Conservation (phyloP, 345 rosid species). For the Rubroshorea leprosula region DNA sequence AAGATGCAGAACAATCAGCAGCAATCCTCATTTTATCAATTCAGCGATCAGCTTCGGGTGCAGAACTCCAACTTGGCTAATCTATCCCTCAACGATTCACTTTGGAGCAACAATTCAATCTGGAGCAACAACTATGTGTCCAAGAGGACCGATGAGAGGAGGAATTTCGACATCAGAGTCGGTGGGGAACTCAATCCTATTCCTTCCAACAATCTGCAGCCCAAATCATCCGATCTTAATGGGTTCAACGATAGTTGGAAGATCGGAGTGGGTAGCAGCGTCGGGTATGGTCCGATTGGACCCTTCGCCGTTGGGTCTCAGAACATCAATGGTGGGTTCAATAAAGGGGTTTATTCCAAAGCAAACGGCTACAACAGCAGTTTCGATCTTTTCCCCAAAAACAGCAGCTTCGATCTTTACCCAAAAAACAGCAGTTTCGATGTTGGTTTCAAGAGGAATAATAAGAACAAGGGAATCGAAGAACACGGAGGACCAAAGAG, state of each 20-base stretch:
- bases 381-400: no score
- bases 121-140: conserved; percentile 62
- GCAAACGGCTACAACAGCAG: conserved; percentile 17
- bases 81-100: conserved; percentile 76
- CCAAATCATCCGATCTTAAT: background rate
- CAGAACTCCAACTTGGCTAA: conserved; percentile 60
- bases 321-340: conserved; percentile 71
- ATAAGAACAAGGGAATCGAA: conserved; percentile 49
- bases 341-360: conserved; percentile 64
- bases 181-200: conserved; percentile 42
- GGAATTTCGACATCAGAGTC: conserved; percentile 64
- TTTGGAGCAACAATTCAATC: conserved; percentile 80
- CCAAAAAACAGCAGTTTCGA: conserved; percentile 17
- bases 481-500: conserved; percentile 36
- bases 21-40: conserved; percentile 87
- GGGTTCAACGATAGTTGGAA: conserved; percentile 48
- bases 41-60: conserved; percentile 84
- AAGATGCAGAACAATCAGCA: conserved; percentile 84
- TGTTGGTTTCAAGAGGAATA: conserved; percentile 33
- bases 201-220: background rate
- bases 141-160: conserved; percentile 61
- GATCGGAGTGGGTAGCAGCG: conserved; percentile 25
- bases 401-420: conserved; percentile 7
- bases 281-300: conserved; percentile 30
- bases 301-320: conserved; percentile 20